These are phyloP conservation scores for Aegilops tauschii DNA, from an alignment of 176 grass and related monocot genomes.

Conservation along the genomic window DNA sequence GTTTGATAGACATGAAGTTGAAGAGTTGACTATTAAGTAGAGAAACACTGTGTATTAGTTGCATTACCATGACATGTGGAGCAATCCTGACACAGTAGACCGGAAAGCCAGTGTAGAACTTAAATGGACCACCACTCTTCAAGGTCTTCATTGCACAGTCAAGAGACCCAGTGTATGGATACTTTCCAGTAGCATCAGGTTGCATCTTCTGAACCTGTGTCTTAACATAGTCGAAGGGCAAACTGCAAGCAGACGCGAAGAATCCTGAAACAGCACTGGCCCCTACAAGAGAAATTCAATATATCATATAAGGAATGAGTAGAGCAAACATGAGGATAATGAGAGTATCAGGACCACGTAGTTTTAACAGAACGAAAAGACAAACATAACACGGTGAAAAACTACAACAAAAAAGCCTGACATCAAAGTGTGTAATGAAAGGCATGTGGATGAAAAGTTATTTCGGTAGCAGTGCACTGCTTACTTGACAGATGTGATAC, in stretches of 20 bases:
- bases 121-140: slow-evolving; percentile 80
- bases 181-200: slow-evolving; percentile 84
- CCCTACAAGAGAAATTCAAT: slow-evolving; percentile 50
- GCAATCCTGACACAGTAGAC: slow-evolving; percentile 93
- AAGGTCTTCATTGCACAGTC: slow-evolving; percentile 87
- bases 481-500: neutral
- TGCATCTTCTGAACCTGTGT: slow-evolving; percentile 99
- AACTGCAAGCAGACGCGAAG: slow-evolving; percentile 92
- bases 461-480: neutral
- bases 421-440: neutral
- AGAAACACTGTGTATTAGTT: neutral
- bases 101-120: slow-evolving; percentile 95
- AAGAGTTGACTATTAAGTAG: neutral
- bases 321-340: neutral
- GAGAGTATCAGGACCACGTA: neutral
- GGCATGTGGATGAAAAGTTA: neutral
- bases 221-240: slow-evolving; percentile 96
- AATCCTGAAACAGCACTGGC: slow-evolving; percentile 94
- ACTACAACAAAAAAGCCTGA: neutral
- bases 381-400: neutral
- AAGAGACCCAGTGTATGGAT: slow-evolving; percentile 83
- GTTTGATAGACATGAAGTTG: neutral
- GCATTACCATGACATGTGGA: slow-evolving; percentile 90
- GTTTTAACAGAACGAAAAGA: neutral
- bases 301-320: neutral